A percentile compares a stretch with the other conserved stretches of the same genome.
Conservation (phyloP, 345 rosid species). For the Melastoma malabathricum region DNA sequence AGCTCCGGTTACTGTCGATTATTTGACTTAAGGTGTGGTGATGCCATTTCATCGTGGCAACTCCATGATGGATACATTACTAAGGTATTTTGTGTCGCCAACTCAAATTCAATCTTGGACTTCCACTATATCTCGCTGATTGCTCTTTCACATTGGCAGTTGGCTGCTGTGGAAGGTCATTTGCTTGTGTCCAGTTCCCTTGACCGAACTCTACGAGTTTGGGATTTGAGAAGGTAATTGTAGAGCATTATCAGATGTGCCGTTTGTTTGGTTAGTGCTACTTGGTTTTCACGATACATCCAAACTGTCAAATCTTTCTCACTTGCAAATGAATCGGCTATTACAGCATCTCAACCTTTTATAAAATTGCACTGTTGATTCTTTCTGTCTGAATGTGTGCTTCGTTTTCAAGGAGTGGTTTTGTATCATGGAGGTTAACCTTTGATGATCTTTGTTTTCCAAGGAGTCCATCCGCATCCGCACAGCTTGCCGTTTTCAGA, state of each 20-base stretch:
- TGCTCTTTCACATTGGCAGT: slow-evolving; percentile 24
- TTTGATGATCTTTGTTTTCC: slow-evolving; percentile 6
- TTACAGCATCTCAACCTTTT: no score
- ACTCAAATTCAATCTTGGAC: slow-evolving; percentile 2
- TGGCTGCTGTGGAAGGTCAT: slow-evolving; percentile 72
- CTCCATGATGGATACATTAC: slow-evolving; percentile 89
- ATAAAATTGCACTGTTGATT: no score
- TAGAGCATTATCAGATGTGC: no score
- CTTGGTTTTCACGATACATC: no score
- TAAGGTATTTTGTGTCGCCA: slow-evolving; percentile 31
- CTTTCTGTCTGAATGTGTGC: no score
- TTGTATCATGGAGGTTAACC: neutral
- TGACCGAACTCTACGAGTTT: slow-evolving; percentile 57
- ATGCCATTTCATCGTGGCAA: slow-evolving; percentile 62
- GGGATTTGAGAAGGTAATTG: slow-evolving; percentile 78
- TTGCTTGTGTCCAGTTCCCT: slow-evolving; percentile 88
- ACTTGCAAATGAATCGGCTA: no score
- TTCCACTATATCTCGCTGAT: neutral
- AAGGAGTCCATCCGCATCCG: slow-evolving; percentile 52
- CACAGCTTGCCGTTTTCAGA: slow-evolving; percentile 39
- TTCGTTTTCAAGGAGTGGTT: no score
- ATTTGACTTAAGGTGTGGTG: slow-evolving; percentile 67
- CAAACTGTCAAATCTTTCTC: no score
- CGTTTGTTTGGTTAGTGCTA: no score
- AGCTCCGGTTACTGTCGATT: slow-evolving; percentile 81